Percentiles rank a stretch among this genome's conserved stretches.
Evolutionary conservation across 148 eudicot species (phyloP).

Genomic region (Gaultheria prostrata): DNA sequence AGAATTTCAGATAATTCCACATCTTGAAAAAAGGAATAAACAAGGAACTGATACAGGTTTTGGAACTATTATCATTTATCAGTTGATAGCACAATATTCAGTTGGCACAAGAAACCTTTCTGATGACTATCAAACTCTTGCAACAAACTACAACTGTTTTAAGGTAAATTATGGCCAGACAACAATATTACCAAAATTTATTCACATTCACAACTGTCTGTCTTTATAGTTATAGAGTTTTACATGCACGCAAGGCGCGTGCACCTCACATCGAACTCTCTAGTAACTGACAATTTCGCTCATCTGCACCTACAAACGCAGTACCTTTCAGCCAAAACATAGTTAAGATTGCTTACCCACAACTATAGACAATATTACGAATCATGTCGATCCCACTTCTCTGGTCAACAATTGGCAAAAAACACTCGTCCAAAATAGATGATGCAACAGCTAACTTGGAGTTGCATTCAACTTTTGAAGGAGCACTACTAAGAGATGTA

Average conservation of each 20-base stretch:
- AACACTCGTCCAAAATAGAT: conserved; percentile 85
- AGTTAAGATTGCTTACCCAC: conserved; percentile 61
- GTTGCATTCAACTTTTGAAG: conserved; percentile 57
- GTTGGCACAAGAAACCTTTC: neutral
- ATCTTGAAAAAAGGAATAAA: neutral
- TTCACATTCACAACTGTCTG: neutral
- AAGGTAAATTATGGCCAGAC: neutral
- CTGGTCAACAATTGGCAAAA: conserved; percentile 78
- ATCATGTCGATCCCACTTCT: conserved; percentile 78
- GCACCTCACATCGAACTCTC: neutral
- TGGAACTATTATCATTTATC: neutral
- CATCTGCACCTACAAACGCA: neutral
- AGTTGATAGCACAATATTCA: neutral
- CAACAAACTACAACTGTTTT: neutral
- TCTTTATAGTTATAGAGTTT: neutral
- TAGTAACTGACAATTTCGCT: neutral
- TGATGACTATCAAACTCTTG: neutral
- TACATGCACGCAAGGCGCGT: neutral
- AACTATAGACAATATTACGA: conserved; percentile 68
- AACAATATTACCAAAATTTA: neutral
- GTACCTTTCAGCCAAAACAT: neutral
- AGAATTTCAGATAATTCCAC: neutral
- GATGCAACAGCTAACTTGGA: conserved; percentile 87
- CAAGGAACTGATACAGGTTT: neutral
- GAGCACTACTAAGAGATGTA: conserved; percentile 22